These are phyloP conservation scores for Annulohypoxylon stygium DNA, from an alignment of 495 filamentous ascomycete species.

Conservation along the genomic window DNA sequence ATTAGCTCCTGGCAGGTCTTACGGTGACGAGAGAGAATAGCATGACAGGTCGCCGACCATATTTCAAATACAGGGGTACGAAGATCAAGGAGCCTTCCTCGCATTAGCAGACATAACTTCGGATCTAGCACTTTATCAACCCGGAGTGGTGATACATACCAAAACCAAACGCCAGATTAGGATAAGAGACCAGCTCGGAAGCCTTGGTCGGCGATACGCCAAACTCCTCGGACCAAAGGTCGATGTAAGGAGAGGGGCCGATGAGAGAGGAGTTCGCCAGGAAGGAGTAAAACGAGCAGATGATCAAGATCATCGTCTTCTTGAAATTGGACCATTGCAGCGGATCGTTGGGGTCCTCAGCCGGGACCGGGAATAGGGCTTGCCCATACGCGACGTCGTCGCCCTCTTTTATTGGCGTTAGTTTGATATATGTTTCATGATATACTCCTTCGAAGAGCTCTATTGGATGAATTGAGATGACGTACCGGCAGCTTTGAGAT, in stretches of 20 bases:
- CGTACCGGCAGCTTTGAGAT: constrained; percentile 62
- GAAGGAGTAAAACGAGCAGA: constrained; percentile 72
- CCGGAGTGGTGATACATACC: constrained; percentile 48
- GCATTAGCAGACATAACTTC: constrained; percentile 23
- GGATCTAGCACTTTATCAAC: neutral
- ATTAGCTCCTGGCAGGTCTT: constrained; percentile 32
- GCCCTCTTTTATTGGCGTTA: constrained; percentile 60
- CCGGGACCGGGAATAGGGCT: constrained; percentile 72
- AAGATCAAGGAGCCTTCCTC: constrained; percentile 66
- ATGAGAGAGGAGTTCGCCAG: constrained; percentile 70
- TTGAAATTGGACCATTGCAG: constrained; percentile 71
- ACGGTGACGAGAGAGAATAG: constrained; percentile 66
- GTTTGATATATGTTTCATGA: neutral
- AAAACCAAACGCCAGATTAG: constrained; percentile 74
- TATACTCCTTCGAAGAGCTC: neutral
- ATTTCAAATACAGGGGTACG: constrained; percentile 71
- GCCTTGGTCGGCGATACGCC: constrained; percentile 62
- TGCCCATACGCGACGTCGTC: constrained; percentile 71
- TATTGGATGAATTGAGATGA: neutral
- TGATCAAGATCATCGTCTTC: constrained; percentile 71
- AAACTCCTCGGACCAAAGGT: constrained; percentile 68
- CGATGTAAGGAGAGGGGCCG: constrained; percentile 72
- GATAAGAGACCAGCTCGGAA: constrained; percentile 70
- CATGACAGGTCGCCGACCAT: constrained; percentile 71
- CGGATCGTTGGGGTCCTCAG: constrained; percentile 75